These are phyloP conservation scores for Phalaenopsis aphrodite DNA, from an alignment of 106 monocot species.

Conservation along the genomic window DNA sequence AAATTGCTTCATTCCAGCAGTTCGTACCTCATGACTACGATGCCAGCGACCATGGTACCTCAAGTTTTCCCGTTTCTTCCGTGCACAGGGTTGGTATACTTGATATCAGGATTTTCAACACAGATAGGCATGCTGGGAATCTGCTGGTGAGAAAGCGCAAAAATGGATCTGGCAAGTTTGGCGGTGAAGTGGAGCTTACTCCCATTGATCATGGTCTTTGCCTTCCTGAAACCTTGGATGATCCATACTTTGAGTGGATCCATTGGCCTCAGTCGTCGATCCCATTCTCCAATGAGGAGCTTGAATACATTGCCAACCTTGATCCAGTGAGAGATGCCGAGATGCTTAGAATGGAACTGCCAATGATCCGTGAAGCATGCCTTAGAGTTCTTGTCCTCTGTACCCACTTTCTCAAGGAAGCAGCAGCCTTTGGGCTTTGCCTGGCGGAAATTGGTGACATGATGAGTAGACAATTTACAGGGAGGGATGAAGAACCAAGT, in stretches of 20 bases:
- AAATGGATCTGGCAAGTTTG: conserved; percentile 28
- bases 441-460: conserved; percentile 90
- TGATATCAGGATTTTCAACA: conserved; percentile 79
- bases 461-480: conserved; percentile 84
- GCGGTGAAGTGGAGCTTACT: conserved; percentile 54
- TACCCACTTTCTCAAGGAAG: conserved; percentile 80
- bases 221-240: conserved; percentile 81
- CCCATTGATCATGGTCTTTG: conserved; percentile 94
- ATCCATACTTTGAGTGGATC: conserved; percentile 97
- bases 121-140: conserved; percentile 81
- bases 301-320: conserved; percentile 72
- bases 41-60: conserved; percentile 92
- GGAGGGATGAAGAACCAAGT: conserved; percentile 79
- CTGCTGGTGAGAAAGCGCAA: conserved; percentile 46
- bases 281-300: conserved; percentile 83
- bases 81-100: conserved; percentile 89
- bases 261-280: conserved; percentile 96
- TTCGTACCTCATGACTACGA: conserved; percentile 85
- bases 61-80: conserved; percentile 77
- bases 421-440: conserved; percentile 76
- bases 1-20: conserved; percentile 89
- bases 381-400: conserved; percentile 68
- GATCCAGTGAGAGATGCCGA: conserved; percentile 60
- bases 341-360: conserved; percentile 60
- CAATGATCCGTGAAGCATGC: conserved; percentile 82